Conservation (phyloP, 805 yeast genomes). For the Priceomyces fermenticarens region DNA sequence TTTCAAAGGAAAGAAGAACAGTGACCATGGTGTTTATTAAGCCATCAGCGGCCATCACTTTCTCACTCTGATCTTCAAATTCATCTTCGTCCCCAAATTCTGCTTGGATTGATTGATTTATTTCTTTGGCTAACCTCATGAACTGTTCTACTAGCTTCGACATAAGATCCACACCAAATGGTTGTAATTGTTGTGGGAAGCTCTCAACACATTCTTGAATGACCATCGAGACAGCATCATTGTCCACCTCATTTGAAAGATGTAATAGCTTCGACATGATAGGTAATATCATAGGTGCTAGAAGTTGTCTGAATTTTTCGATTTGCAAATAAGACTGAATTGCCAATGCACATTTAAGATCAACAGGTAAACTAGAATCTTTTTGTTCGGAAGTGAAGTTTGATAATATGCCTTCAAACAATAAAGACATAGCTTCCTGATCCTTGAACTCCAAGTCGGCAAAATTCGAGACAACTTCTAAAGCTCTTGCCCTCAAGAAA, state of each 20-base stretch:
- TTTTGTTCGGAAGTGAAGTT: constrained; percentile 21
- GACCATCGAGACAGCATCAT: constrained; percentile 82
- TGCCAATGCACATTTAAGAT: constrained; percentile 80
- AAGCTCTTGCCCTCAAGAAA: constrained; percentile 73
- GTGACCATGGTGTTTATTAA: constrained; percentile 80
- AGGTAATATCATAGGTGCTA: constrained; percentile 68
- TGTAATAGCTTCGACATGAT: constrained; percentile 77
- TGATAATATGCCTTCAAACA: constrained; percentile 33
- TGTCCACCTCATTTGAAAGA: constrained; percentile 77
- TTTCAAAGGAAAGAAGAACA: constrained; percentile 77
- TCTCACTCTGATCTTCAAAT: constrained; percentile 49
- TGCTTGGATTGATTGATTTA: constrained; percentile 50
- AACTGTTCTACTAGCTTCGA: constrained; percentile 69
- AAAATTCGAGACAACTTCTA: constrained; percentile 64
- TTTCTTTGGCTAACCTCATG: constrained; percentile 29
- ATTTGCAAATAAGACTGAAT: constrained; percentile 72
- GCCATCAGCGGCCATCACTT: constrained; percentile 79
- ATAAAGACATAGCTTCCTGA: constrained; percentile 17
- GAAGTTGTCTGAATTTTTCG: constrained; percentile 63
- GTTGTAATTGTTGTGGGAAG: constrained; percentile 81
- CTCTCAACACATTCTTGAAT: constrained; percentile 95
- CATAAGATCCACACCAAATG: constrained; percentile 65
- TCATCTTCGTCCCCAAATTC: constrained; percentile 28
- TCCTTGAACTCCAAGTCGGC: constrained; percentile 54
- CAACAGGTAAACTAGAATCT: constrained; percentile 55